Conservation (phyloP, 495 filamentous ascomycete genomes). For the Aspergillus asperescens region DNA sequence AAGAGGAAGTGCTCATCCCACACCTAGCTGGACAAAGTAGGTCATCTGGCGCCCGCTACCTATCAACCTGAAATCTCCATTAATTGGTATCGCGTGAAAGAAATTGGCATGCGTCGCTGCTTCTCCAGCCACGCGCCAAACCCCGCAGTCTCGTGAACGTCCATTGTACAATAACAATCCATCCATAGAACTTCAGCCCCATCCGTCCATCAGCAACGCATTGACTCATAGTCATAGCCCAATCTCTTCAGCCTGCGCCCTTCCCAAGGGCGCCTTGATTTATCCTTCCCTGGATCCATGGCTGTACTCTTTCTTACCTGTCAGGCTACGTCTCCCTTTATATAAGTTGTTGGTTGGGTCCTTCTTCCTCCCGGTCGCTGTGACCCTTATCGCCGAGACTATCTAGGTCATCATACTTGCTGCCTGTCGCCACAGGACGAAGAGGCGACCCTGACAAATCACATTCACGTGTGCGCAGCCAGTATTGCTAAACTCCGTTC, state of each 20-base stretch:
- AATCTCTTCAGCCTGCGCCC: conserved; percentile 7
- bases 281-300: background rate
- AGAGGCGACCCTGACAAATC: conserved; percentile 40
- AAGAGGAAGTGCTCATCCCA: background rate
- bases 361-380: conserved; percentile 13
- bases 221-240: conserved; percentile 28
- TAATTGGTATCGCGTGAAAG: conserved; percentile 3
- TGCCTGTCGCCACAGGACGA: conserved; percentile 34
- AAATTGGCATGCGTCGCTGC: background rate
- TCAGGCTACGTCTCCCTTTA: background rate
- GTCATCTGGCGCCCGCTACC: conserved; percentile 10
- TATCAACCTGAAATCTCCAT: background rate
- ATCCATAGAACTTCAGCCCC: conserved; percentile 17
- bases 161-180: conserved; percentile 12
- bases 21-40: background rate
- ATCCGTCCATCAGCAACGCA: conserved; percentile 19
- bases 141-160: conserved; percentile 26
- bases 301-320: background rate
- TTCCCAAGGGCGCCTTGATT: conserved; percentile 8
- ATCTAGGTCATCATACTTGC: conserved; percentile 13
- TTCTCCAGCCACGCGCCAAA: conserved; percentile 21
- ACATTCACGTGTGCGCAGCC: conserved; percentile 30
- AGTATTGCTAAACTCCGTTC: conserved; percentile 27
- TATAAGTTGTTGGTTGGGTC: conserved; percentile 3
- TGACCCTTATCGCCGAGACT: conserved; percentile 24